Conservation (phyloP, 225 moss, liverwort and hornwort species). For the Thuidium tamariscinum region DNA sequence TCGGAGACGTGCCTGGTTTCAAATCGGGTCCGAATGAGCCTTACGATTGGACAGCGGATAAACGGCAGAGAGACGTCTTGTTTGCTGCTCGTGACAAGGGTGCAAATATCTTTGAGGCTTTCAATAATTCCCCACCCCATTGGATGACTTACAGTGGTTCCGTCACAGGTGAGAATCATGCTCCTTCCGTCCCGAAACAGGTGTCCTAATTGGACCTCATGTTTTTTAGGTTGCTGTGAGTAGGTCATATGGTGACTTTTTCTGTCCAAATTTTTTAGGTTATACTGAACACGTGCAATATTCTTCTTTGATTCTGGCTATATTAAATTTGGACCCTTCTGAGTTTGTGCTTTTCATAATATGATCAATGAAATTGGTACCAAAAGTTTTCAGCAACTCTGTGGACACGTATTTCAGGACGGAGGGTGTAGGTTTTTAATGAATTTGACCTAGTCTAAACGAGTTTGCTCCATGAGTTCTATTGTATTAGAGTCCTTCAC, state of each 20-base stretch:
- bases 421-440: neutral
- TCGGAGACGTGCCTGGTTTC: slow-evolving; percentile 82
- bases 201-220: neutral
- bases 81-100: slow-evolving; percentile 73
- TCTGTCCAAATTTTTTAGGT: neutral
- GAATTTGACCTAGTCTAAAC: neutral
- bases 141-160: slow-evolving; percentile 98
- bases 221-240: neutral
- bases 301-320: neutral
- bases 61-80: slow-evolving; percentile 69
- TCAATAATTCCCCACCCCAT: slow-evolving; percentile 82
- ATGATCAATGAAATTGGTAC: neutral
- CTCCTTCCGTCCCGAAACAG: neutral
- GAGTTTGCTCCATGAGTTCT: neutral
- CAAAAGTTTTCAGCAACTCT: neutral
- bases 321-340: neutral
- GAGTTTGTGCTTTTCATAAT: neutral
- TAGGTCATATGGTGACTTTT: neutral
- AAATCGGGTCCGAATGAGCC: slow-evolving; percentile 29
- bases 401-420: neutral
- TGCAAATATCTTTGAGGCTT: slow-evolving; percentile 74
- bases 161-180: slow-evolving; percentile 57
- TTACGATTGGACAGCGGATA: slow-evolving; percentile 88
- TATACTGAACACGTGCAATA: neutral
- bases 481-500: neutral